phyloP scores from a whole-genome alignment of 306 rosid species.

The Prosopis cineraria region DNA sequence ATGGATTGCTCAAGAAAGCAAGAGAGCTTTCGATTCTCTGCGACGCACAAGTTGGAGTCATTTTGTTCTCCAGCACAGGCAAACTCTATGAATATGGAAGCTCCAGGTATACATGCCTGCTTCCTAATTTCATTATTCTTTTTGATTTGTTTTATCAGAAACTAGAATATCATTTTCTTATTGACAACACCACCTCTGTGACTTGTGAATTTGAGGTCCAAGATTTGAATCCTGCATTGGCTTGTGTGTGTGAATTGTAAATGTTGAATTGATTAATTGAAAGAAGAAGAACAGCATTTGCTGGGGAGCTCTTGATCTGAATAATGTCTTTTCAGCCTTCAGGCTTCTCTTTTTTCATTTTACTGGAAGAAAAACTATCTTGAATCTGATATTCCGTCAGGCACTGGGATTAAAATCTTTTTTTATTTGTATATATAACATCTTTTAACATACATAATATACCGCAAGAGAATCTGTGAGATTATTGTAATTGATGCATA shows the following conservation, averaged over 20 bases:
- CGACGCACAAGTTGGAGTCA: constrained; percentile 48
- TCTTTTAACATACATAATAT: too few species aligned
- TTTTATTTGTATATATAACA: too few species aligned
- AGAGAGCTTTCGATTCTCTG: constrained; percentile 44
- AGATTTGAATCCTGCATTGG: too few species aligned
- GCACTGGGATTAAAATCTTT: background rate
- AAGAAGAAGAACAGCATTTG: too few species aligned
- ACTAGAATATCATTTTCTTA: too few species aligned
- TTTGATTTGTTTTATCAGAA: background rate
- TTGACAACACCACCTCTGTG: too few species aligned
- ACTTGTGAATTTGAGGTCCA: too few species aligned
- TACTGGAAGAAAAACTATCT: background rate
- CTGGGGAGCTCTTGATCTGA: background rate
- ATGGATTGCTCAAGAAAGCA: constrained; percentile 47
- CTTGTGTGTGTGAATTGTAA: too few species aligned
- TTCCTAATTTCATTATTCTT: background rate
- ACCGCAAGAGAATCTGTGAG: background rate
- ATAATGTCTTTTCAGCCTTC: background rate
- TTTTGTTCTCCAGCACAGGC: constrained; percentile 41
- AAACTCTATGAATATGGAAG: constrained; percentile 45
- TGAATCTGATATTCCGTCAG: background rate
- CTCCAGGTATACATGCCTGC: constrained; percentile 11
- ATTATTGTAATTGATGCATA: background rate
- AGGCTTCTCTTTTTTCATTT: background rate
- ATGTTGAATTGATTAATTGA: too few species aligned